Conservation (phyloP, 2,329 filamentous ascomycete species). For the Apiospora aurea region DNA sequence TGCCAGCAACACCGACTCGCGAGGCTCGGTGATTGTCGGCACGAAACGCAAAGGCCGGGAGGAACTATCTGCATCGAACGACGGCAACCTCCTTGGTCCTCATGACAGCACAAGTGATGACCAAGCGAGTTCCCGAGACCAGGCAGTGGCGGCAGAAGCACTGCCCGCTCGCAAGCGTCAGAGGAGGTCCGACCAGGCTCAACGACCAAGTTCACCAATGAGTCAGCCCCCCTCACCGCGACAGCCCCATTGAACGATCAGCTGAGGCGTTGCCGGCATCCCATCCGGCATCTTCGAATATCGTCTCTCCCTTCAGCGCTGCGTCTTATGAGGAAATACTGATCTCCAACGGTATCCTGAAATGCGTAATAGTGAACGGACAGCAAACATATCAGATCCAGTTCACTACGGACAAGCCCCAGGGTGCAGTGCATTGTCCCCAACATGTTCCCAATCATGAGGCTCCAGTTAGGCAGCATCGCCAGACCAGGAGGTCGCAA, state of each 20-base stretch:
- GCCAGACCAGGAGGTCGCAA: not conserved
- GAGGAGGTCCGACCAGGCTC: no score
- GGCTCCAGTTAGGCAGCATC: not conserved
- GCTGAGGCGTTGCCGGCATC: not conserved
- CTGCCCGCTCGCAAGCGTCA: no score
- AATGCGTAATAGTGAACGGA: constrained; percentile 3
- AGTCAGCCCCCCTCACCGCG: not conserved
- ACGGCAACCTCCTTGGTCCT: no score
- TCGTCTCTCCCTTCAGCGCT: not conserved
- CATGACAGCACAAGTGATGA: no score
- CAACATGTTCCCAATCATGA: not conserved
- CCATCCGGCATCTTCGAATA: not conserved
- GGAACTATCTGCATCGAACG: no score
- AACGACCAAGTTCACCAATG: no score
- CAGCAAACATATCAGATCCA: constrained; percentile 5
- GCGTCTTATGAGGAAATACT: constrained; percentile 1
- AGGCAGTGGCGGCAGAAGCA: no score
- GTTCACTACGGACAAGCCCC: not conserved
- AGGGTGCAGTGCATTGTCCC: not conserved
- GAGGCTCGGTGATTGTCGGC: no score
- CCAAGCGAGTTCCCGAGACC: no score
- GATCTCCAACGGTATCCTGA: not conserved
- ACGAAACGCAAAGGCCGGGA: no score
- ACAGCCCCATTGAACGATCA: not conserved
- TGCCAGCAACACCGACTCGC: no score